Conservation (phyloP, 2,329 filamentous ascomycete species). For the Dactylella cylindrospora region DNA sequence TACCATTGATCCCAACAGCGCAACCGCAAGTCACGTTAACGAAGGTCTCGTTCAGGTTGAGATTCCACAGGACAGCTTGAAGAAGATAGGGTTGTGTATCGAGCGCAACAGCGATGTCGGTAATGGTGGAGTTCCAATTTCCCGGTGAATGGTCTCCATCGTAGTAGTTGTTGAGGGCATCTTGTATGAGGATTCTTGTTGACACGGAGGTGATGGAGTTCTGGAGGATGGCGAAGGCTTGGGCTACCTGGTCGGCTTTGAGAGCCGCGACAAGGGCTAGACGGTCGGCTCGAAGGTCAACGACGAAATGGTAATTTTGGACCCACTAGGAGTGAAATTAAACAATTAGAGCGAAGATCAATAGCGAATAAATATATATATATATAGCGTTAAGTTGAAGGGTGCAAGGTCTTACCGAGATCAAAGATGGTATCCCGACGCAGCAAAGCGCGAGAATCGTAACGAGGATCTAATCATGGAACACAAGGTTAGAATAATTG, state of each 20-base stretch:
- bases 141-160: constrained; percentile 55
- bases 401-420: constrained; percentile 58
- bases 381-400: background rate
- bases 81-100: constrained; percentile 55
- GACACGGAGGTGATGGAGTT: constrained; percentile 71
- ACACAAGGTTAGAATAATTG: background rate
- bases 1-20: constrained; percentile 32
- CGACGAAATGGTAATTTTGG: constrained; percentile 64
- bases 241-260: constrained; percentile 78
- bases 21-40: constrained; percentile 45
- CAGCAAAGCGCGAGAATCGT: constrained; percentile 72
- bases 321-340: constrained; percentile 61
- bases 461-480: constrained; percentile 56
- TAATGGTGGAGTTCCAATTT: constrained; percentile 60
- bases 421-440: constrained; percentile 72
- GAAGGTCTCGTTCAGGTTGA: constrained; percentile 41
- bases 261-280: constrained; percentile 79
- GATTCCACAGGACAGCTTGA: constrained; percentile 45
- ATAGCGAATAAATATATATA: constrained; percentile 2
- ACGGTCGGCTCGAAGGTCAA: constrained; percentile 61
- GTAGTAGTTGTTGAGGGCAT: constrained; percentile 57
- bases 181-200: constrained; percentile 65
- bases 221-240: constrained; percentile 76
- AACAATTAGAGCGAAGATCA: background rate
- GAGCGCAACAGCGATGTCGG: constrained; percentile 66